Evolutionary conservation across 2,329 filamentous ascomycete genomes (phyloP).

Genomic region (Zymoseptoria passerinii): DNA sequence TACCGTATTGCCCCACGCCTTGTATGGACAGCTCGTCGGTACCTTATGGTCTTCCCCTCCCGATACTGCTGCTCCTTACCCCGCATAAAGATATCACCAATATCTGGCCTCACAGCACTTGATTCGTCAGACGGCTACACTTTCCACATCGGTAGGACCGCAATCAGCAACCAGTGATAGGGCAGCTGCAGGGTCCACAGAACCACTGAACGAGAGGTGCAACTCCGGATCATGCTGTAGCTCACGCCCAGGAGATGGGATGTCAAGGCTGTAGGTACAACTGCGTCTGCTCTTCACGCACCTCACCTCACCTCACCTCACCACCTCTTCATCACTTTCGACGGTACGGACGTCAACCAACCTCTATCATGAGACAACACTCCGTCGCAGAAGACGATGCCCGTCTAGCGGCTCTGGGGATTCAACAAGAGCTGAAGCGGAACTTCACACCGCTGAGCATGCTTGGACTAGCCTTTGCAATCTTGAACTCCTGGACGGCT

Average conservation of each 20-base stretch:
- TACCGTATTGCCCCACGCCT: background rate
- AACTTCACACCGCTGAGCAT: constrained; percentile 50
- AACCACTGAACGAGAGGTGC: background rate
- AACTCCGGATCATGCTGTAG: background rate
- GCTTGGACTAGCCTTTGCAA: constrained; percentile 55
- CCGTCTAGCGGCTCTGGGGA: constrained; percentile 48
- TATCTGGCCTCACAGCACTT: background rate
- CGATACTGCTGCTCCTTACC: background rate
- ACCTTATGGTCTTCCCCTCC: too few species aligned
- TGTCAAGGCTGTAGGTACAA: background rate
- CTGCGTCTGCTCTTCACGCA: background rate
- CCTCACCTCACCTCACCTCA: background rate
- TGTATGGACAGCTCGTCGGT: too few species aligned
- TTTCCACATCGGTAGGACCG: background rate
- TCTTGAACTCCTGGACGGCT: constrained; percentile 57
- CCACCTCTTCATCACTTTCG: background rate
- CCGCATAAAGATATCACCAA: background rate
- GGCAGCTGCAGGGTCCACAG: background rate
- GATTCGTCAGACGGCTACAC: background rate
- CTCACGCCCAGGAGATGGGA: background rate
- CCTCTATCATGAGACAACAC: background rate
- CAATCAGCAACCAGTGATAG: background rate
- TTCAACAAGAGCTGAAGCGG: constrained; percentile 50
- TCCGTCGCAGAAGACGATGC: constrained; percentile 36
- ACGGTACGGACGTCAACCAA: background rate